Base-by-base conservation (phyloP, 345 rosid genomes). In the Gossypium arboreum region DNA sequence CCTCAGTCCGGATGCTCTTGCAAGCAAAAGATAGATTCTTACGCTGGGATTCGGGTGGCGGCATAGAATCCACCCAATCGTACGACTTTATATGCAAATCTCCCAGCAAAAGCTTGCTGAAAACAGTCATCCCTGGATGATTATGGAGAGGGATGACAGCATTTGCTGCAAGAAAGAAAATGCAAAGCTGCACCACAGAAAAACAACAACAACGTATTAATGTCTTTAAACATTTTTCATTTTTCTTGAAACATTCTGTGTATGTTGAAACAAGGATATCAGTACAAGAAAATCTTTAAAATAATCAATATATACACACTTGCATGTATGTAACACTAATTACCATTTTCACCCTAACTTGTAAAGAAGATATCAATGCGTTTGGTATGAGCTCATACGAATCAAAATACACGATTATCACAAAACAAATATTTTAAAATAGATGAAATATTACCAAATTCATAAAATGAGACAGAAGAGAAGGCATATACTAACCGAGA, bases 81-180 rank as follows among this genome's bases (percentile, higher is more conserved):
- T 85, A 91, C 0, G 97, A 89, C 76, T 85, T 89, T 27, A 88
- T 84, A 78, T 91, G 97, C 92, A 91, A 82, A 1, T 85, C 73
- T 9, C 97, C 94, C 0, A 86, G 41, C 1, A 91, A 74, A 62
- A 91, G 88, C 73, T 91, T 91, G 86, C 83, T 89, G 50, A 91
- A 88, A 7, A 89, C 97, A 1, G 97, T 91, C 94, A 91, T 91
- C 52, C 76, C 94, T 0, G 97, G 97, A 82, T 91, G 97, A 56
- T 91, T 88, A 74, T 91, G 97, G 51, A 91, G 88, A 16, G 97
- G 97, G 79, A 91, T 91, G 9, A 85, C 90, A 7, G 81, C 92
- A 2, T 66, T 80, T n/a, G 88, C 81, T 39, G 94, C 94, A 22
- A 91, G 88, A 72, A 89, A 89, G 83, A 91, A 89, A 2, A 91